Percentiles rank a stretch among this genome's conserved stretches.
Conservation (phyloP, 352 stramenopile genomes). For the Aphanomyces astaci region DNA sequence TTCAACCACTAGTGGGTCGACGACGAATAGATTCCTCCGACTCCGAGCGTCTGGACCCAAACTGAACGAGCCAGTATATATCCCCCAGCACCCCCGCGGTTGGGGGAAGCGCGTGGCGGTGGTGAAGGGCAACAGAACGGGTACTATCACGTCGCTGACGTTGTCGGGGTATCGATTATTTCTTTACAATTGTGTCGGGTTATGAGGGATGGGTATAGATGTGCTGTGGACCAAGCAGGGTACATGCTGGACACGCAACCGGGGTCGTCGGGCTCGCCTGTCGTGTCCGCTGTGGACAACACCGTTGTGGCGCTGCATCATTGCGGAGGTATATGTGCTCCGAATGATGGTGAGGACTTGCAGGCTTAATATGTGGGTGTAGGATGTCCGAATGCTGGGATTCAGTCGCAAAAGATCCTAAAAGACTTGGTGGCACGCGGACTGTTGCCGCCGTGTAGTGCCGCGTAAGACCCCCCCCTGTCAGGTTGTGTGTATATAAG, state of each 20-base stretch:
- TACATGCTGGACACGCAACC: conserved; percentile 74
- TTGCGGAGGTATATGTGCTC: conserved; percentile 38
- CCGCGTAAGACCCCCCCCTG: conserved; percentile 23
- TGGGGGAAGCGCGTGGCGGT: conserved; percentile 35
- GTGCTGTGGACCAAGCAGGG: conserved; percentile 42
- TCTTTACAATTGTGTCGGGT: background rate
- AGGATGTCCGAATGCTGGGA: conserved; percentile 53
- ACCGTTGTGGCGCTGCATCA: conserved; percentile 67
- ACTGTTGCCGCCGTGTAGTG: conserved; percentile 34
- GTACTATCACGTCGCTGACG: conserved; percentile 30
- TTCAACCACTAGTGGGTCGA: conserved; percentile 27
- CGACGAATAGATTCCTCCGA: conserved; percentile 34
- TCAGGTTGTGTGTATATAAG: too few relatives aligned
- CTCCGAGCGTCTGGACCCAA: conserved; percentile 29
- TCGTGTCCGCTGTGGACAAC: conserved; percentile 48
- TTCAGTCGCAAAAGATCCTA: conserved; percentile 47
- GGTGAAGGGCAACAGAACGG: conserved; percentile 25
- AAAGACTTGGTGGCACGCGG: conserved; percentile 33
- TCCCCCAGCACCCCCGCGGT: conserved; percentile 37
- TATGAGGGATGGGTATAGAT: conserved; percentile 31
- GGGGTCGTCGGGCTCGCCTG: conserved; percentile 56
- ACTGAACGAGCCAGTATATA: conserved; percentile 37
- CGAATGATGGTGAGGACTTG: too few relatives aligned
- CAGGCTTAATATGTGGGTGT: too few relatives aligned
- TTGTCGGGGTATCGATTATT: background rate